These are phyloP conservation scores for Gynochthodes officinalis DNA, from an alignment of 257 asterid species.

Conservation along the genomic window DNA sequence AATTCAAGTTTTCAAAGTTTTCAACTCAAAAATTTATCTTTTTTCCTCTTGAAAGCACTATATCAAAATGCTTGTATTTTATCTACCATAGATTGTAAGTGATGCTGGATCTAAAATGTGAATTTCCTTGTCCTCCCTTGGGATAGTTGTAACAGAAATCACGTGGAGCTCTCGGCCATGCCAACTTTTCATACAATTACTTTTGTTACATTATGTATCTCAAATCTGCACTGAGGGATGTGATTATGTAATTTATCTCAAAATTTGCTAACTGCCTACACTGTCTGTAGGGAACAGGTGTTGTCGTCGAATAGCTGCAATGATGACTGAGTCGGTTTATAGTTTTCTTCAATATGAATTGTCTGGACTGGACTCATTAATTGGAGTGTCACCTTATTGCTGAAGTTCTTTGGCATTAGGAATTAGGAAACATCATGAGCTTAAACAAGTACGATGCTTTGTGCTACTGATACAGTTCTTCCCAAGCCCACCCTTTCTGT, in stretches of 20 bases:
- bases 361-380: constrained; percentile 56
- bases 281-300: constrained; percentile 35
- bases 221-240: neutral
- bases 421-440: neutral
- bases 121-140: constrained; percentile 11
- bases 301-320: constrained; percentile 74
- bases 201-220: neutral
- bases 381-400: constrained; percentile 71
- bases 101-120: neutral
- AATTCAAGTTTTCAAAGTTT: neutral
- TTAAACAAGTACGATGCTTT: neutral
- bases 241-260: neutral
- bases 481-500: neutral
- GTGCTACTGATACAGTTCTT: neutral
- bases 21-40: neutral
- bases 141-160: neutral
- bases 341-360: constrained; percentile 62
- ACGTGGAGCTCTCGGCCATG: neutral
- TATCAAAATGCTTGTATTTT: neutral
- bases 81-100: neutral
- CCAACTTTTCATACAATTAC: neutral
- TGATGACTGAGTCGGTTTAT: constrained; percentile 81
- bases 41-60: neutral
- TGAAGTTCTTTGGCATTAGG: neutral
- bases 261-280: neutral